These are phyloP conservation scores for Geotrichum histeridarum DNA, from an alignment of 1,139 yeast genomes.

Conservation along the genomic window DNA sequence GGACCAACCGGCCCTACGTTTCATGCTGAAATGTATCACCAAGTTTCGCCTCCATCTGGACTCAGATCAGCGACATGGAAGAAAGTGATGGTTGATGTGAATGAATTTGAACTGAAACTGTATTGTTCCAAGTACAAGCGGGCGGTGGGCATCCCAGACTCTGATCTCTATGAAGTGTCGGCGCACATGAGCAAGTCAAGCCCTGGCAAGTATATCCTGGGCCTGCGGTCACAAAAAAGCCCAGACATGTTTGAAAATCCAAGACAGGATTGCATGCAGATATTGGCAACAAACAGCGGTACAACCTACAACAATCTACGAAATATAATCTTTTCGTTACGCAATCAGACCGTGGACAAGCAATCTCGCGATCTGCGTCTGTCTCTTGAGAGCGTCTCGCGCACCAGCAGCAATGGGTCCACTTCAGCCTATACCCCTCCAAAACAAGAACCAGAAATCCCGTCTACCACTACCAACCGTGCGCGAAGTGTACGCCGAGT, in stretches of 20 bases:
- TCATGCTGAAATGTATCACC: slow-evolving; percentile 9
- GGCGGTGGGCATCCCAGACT: slow-evolving; percentile 21
- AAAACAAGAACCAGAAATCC: background rate
- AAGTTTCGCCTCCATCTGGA: slow-evolving; percentile 18
- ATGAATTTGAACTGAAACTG: background rate
- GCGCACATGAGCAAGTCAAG: slow-evolving; percentile 14
- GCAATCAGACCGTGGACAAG: slow-evolving; percentile 24
- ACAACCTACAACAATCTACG: slow-evolving; percentile 29
- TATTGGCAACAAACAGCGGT: slow-evolving; percentile 29
- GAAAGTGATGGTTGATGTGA: background rate
- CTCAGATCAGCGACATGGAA: slow-evolving; percentile 8
- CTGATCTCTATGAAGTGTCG: slow-evolving; percentile 27
- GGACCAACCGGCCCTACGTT: slow-evolving; percentile 15
- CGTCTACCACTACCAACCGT: background rate
- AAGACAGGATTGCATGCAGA: slow-evolving; percentile 27
- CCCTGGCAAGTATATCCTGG: slow-evolving; percentile 28
- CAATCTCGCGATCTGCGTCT: slow-evolving; percentile 1
- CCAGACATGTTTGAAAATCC: slow-evolving; percentile 27
- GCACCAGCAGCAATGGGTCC: no score
- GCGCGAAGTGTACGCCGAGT: no score
- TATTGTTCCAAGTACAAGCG: background rate
- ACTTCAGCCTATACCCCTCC: background rate
- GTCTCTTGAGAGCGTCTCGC: background rate
- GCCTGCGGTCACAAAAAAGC: slow-evolving; percentile 30
- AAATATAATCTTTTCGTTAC: slow-evolving; percentile 32